phyloP scores from a whole-genome alignment of 768 basidiomycete species.

The Suillus alpinus region DNA sequence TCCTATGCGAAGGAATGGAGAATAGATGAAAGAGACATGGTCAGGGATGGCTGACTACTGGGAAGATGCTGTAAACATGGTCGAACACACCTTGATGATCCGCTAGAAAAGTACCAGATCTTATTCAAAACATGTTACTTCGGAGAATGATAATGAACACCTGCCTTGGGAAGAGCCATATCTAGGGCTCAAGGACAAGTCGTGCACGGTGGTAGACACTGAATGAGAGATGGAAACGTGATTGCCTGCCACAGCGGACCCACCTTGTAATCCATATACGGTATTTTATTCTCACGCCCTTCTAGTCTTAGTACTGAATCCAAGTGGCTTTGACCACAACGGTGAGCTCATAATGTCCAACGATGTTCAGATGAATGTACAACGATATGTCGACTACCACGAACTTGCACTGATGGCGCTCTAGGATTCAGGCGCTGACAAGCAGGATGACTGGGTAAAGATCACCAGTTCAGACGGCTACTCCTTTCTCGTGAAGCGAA shows the following conservation, averaged over 20 bases:
- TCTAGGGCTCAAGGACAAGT: constrained; percentile 14
- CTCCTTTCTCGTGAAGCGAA: constrained; percentile 74
- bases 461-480: constrained; percentile 78
- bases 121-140: constrained; percentile 6
- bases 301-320: too few relatives aligned
- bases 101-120: constrained; percentile 31
- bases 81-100: constrained; percentile 48
- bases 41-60: constrained; percentile 14
- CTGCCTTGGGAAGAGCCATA: constrained; percentile 38
- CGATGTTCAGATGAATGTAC: constrained; percentile 17
- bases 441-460: constrained; percentile 64
- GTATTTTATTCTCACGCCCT: constrained; percentile 18
- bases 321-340: constrained; percentile 1
- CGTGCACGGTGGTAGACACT: constrained; percentile 11
- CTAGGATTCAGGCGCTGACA: constrained; percentile 8
- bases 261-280: constrained; percentile 10
- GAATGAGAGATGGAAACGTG: constrained; percentile 11
- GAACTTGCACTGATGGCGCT: neutral
- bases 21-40: constrained; percentile 12
- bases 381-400: constrained; percentile 1
- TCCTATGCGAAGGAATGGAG: constrained; percentile 54
- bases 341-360: constrained; percentile 17
- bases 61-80: constrained; percentile 15
- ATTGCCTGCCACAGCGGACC: neutral
- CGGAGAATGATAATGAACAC: neutral